Conservation (phyloP, 1,139 yeast genomes). For the Starmera stellimalicola region DNA sequence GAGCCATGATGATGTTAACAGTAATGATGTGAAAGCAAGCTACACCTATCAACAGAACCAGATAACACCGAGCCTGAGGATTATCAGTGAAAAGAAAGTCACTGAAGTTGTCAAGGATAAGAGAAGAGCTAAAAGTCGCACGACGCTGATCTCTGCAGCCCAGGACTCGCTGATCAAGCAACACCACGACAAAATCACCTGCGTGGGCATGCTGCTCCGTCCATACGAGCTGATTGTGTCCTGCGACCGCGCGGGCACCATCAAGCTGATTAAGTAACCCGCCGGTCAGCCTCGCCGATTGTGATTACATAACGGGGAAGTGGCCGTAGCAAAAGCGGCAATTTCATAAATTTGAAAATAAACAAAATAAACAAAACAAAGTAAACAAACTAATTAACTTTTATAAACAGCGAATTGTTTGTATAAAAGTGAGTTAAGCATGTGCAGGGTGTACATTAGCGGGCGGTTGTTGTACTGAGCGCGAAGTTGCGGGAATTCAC, state of each 20-base stretch:
- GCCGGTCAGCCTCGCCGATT: neutral
- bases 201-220: constrained; percentile 32
- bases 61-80: constrained; percentile 25
- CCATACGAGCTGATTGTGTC: constrained; percentile 58
- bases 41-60: constrained; percentile 25
- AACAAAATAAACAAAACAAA: constrained; percentile 4
- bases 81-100: constrained; percentile 24
- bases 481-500: too few relatives aligned
- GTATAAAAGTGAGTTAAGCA: too few relatives aligned
- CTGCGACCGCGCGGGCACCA: constrained; percentile 53
- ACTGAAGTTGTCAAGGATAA: constrained; percentile 10
- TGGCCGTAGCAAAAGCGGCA: neutral
- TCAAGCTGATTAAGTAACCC: constrained; percentile 43
- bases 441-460: too few relatives aligned
- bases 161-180: constrained; percentile 28
- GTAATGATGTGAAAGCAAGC: constrained; percentile 13
- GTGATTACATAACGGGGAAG: neutral
- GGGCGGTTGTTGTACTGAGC: too few relatives aligned
- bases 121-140: constrained; percentile 14
- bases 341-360: neutral
- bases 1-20: constrained; percentile 7
- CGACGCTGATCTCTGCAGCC: constrained; percentile 25
- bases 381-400: too few relatives aligned
- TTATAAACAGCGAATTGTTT: too few relatives aligned
- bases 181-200: constrained; percentile 44